Conservation (phyloP, 352 stramenopile genomes). For the Phytophthora sp. region DNA sequence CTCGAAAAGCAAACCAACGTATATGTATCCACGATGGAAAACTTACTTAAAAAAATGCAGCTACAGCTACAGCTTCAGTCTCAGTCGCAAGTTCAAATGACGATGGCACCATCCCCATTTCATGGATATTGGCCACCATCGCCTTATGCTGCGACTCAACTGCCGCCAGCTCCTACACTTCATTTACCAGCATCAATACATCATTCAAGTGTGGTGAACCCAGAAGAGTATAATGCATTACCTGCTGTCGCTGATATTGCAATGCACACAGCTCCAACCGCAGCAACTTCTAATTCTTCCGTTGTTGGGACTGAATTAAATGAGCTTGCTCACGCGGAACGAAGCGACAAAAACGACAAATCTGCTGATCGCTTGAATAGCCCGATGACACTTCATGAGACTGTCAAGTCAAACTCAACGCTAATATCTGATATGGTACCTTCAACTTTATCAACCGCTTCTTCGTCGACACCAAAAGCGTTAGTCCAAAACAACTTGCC, state of each 20-base stretch:
- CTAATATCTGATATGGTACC: no score
- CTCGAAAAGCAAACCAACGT: conserved; percentile 43
- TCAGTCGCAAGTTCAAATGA: conserved; percentile 32
- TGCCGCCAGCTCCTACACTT: conserved; percentile 9
- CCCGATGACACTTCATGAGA: no score
- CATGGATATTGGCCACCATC: conserved; percentile 36
- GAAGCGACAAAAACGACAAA: no score
- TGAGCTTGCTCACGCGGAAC: no score
- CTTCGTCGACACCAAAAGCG: background rate
- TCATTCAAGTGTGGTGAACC: background rate
- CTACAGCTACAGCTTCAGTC: conserved; percentile 58
- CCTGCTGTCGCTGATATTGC: no score
- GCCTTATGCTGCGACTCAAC: conserved; percentile 20
- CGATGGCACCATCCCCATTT: conserved; percentile 24
- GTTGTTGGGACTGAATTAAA: no score
- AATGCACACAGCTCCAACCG: background rate
- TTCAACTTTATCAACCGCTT: background rate
- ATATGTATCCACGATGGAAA: conserved; percentile 56
- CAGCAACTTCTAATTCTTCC: background rate
- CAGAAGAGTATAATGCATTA: background rate
- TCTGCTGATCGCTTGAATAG: no score
- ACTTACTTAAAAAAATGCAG: conserved; percentile 69
- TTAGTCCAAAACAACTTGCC: background rate
- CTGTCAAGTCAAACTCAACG: no score
- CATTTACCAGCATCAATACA: conserved; percentile 11